Percentiles rank a stretch among this genome's conserved stretches.
These are phyloP conservation scores for Cicer bijugum DNA, from an alignment of 306 rosid species.

Conservation along the genomic window DNA sequence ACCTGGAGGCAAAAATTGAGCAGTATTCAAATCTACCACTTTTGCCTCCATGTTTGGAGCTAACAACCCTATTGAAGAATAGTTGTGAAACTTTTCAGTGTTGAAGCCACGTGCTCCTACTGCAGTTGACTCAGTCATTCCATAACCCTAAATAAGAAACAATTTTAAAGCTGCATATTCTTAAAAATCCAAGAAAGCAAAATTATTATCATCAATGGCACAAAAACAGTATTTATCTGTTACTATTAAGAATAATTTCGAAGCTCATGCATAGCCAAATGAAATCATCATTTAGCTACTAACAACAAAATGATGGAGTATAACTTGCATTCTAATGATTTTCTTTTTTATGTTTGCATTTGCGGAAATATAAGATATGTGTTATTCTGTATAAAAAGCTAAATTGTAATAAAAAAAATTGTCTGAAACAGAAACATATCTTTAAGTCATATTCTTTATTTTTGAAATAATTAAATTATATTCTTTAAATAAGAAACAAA, in stretches of 20 bases:
- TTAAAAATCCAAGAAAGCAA: slow-evolving; percentile 36
- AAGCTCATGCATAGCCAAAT: neutral
- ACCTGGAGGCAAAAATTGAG: slow-evolving; percentile 72
- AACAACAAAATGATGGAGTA: neutral
- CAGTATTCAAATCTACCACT: slow-evolving; percentile 70
- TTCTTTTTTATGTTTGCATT: too few relatives aligned
- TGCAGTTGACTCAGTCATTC: slow-evolving; percentile 90
- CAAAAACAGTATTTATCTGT: slow-evolving; percentile 5
- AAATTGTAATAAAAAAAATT: too few relatives aligned
- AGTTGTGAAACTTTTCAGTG: slow-evolving; percentile 58
- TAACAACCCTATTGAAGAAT: slow-evolving; percentile 76
- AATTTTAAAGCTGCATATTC: slow-evolving; percentile 20
- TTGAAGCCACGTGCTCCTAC: slow-evolving; percentile 87
- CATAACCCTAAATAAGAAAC: slow-evolving; percentile 74
- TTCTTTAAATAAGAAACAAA: too few relatives aligned
- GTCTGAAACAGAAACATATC: too few relatives aligned
- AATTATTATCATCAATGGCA: slow-evolving; percentile 32
- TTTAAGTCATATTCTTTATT: too few relatives aligned
- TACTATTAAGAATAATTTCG: neutral
- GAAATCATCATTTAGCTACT: slow-evolving; percentile 20
- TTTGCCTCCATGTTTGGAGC: slow-evolving; percentile 90
- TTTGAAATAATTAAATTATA: too few relatives aligned
- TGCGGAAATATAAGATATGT: too few relatives aligned
- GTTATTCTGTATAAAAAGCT: too few relatives aligned
- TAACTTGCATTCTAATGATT: neutral